Percentiles rank a stretch among this genome's conserved stretches.
These are phyloP conservation scores for Nakaseomyces bracarensis DNA, from an alignment of 1,139 yeast species.

Conservation along the genomic window DNA sequence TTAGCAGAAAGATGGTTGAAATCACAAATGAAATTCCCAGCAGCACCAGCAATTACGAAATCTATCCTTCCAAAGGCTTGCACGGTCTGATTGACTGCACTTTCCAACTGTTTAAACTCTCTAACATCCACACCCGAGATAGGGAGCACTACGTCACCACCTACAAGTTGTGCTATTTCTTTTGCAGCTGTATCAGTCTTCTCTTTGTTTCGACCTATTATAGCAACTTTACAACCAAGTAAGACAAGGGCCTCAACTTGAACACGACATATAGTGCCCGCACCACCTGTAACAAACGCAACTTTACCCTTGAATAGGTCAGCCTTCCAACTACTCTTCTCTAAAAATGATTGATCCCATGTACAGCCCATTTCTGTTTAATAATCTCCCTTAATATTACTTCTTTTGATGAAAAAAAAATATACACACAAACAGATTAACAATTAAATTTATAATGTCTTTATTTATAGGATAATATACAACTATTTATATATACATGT, in stretches of 20 bases:
- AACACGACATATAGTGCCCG: constrained; percentile 83
- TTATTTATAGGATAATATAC: too few species aligned
- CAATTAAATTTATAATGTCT: background rate
- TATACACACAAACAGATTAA: background rate
- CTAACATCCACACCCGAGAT: constrained; percentile 72
- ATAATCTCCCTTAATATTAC: background rate
- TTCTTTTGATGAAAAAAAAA: background rate
- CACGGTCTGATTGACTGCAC: constrained; percentile 61
- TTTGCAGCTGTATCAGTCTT: constrained; percentile 59
- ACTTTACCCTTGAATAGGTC: constrained; percentile 73
- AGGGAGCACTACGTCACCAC: constrained; percentile 57
- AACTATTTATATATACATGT: too few species aligned
- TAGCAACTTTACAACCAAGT: constrained; percentile 80
- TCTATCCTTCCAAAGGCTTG: constrained; percentile 57
- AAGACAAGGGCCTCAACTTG: constrained; percentile 76
- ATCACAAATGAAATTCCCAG: constrained; percentile 83
- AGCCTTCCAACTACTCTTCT: constrained; percentile 38
- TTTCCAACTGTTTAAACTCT: constrained; percentile 45
- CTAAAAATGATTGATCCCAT: constrained; percentile 24
- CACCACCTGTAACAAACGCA: constrained; percentile 89
- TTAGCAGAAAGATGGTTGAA: constrained; percentile 69
- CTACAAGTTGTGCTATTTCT: constrained; percentile 55
- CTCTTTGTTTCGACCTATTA: constrained; percentile 64
- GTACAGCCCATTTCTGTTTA: constrained; percentile 23
- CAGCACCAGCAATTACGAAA: constrained; percentile 88